Evolutionary conservation across 177 flowering plant genomes (phyloP), one percentile per base, ranked within the genome.

Genomic region (Tripterygium wilfordii): DNA sequence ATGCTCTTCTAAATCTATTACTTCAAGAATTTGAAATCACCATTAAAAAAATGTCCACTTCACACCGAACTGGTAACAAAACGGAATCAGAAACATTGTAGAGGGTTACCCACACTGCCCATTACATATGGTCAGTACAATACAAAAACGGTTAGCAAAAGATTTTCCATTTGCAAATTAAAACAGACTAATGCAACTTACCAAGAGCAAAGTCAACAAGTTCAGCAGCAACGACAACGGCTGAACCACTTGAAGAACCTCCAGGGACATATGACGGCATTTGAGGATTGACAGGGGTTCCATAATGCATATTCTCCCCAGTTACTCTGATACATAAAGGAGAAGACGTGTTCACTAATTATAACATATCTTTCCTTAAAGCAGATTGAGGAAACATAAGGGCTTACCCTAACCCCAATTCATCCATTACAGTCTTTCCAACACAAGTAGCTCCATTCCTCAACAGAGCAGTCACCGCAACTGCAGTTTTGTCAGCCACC

Each of bases 221-320:
- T 44, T 71, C 78, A 51, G 95, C 85, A 6, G 97, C 95, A 74
- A 89, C 99, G 53, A 85, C 85, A 47, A 85, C 99, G 21, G 99
- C 99, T 53, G 99, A 79, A 58, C 99, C 99, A 69, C 99, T 82
- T 13, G 95, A 82, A 32, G 97, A 92, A 43, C 99, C 99, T 45
- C 99, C 99, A 23, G 96, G 89, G 22, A 83, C 63, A 54, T 70
- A 65, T 17, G 77, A 68, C 21, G 82, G 88, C 70, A 72, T 49
- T 30, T 64, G 57, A 25, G 99, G 96, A 67, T 89, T 89, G 36
- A 51, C 62, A 29, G 99, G 99, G 13, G 86, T 81, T 57, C 89
- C 96, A 70, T 86, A 79, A 53, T 84, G 84, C 52, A 52, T 42
- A 55, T 83, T 92, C 55, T 86, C 85, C 33, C 99, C 99, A 26